Percentiles rank a stretch among this genome's conserved stretches.
Evolutionary conservation across 495 filamentous ascomycete species (phyloP).

Genomic region (Penicillium angulare): DNA sequence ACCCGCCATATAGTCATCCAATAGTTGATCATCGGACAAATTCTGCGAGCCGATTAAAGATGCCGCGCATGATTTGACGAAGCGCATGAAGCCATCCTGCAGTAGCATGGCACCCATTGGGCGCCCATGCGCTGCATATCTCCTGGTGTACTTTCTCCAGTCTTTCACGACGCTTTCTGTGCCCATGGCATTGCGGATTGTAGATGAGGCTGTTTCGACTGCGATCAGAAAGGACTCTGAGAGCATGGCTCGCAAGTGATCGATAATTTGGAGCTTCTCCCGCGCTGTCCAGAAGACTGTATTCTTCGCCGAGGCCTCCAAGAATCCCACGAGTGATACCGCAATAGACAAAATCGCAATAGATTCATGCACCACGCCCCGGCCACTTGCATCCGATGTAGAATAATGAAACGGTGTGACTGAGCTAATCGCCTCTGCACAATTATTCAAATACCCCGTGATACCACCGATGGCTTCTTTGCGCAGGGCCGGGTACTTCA

Average conservation of each 20-base stretch:
- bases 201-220: constrained; percentile 83
- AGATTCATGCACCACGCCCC: constrained; percentile 59
- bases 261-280: constrained; percentile 69
- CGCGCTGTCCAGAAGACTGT: constrained; percentile 73
- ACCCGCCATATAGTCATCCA: constrained; percentile 70
- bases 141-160: constrained; percentile 81
- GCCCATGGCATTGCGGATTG: constrained; percentile 63
- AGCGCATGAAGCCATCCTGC: constrained; percentile 79
- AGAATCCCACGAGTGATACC: constrained; percentile 81
- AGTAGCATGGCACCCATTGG: constrained; percentile 92
- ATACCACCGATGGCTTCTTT: constrained; percentile 59
- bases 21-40: constrained; percentile 60
- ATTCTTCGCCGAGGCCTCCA: constrained; percentile 74
- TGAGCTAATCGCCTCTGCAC: constrained; percentile 51
- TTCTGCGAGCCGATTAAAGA: constrained; percentile 59
- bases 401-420: constrained; percentile 28
- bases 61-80: constrained; percentile 77
- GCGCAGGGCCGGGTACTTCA: constrained; percentile 63
- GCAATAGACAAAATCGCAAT: constrained; percentile 67
- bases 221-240: constrained; percentile 79
- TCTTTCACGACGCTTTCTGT: constrained; percentile 55
- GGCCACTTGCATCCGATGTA: constrained; percentile 49
- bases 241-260: constrained; percentile 65
- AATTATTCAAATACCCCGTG: constrained; percentile 65
- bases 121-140: constrained; percentile 73